These are phyloP conservation scores for Debaryomyces subglobosus DNA, from an alignment of 1,139 yeast genomes.

Conservation along the genomic window DNA sequence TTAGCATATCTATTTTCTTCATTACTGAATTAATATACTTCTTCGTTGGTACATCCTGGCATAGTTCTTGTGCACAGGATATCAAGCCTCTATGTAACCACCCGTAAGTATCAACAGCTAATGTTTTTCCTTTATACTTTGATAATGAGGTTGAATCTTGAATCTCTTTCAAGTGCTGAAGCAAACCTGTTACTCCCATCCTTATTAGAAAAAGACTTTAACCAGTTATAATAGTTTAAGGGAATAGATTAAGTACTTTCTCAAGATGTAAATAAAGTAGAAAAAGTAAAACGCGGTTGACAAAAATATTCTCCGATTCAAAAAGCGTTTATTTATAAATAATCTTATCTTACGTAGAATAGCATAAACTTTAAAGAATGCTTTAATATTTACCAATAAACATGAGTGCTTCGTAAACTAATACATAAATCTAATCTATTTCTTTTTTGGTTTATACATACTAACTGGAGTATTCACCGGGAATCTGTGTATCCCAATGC, in stretches of 20 bases:
- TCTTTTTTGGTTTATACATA: constrained; percentile 40
- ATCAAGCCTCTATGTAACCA: constrained; percentile 92
- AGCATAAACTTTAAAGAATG: neutral
- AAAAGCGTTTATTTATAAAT: neutral
- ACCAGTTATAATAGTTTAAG: neutral
- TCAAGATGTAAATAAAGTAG: neutral
- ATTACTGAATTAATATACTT: constrained; percentile 63
- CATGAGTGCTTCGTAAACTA: neutral
- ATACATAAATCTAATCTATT: constrained; percentile 11
- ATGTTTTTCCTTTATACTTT: constrained; percentile 68
- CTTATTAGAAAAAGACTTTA: neutral
- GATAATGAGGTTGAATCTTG: constrained; percentile 62
- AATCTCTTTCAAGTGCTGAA: constrained; percentile 73
- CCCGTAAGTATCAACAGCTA: constrained; percentile 94
- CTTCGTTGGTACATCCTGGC: constrained; percentile 69
- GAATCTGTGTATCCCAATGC: constrained; percentile 31
- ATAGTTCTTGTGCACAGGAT: constrained; percentile 83
- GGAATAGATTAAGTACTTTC: neutral
- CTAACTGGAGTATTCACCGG: constrained; percentile 37
- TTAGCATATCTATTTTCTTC: constrained; percentile 66
- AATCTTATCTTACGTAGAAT: neutral
- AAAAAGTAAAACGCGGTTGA: neutral
- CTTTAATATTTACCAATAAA: neutral
- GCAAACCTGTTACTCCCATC: constrained; percentile 83
- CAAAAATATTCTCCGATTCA: neutral